phyloP scores from a whole-genome alignment of 73 alveolate species.

The Paramecium sonneborni region DNA sequence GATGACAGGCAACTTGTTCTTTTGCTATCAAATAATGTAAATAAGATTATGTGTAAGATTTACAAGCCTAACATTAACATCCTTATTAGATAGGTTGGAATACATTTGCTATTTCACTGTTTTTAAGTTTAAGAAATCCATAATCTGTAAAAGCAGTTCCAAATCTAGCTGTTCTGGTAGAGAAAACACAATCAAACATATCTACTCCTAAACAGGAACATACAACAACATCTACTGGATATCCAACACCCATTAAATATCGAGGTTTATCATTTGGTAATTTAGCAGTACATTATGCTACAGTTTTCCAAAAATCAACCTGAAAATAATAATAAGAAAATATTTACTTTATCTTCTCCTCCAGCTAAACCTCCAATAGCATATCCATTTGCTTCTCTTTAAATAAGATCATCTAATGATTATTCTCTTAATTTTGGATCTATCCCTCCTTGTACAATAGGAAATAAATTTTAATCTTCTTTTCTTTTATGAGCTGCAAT shows the following conservation, averaged over 20 bases:
- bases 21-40: constrained; percentile 77
- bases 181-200: constrained; percentile 99
- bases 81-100: constrained; percentile 93
- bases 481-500: constrained; percentile 80
- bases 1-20: constrained; percentile 89
- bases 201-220: constrained; percentile 99
- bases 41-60: constrained; percentile 91
- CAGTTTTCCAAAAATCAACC: constrained; percentile 96
- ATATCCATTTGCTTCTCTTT: constrained; percentile 97
- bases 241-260: constrained; percentile 99
- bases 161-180: constrained; percentile 99
- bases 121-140: constrained; percentile 90
- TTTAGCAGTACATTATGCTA: constrained; percentile 87
- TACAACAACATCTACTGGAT: constrained; percentile 98
- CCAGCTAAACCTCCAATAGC: constrained; percentile 99
- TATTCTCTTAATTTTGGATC: constrained; percentile 54
- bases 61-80: constrained; percentile 94
- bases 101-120: constrained; percentile 75
- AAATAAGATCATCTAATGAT: constrained; percentile 90
- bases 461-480: constrained; percentile 93
- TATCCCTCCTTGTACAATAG: constrained; percentile 90
- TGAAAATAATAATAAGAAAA: not conserved
- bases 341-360: constrained; percentile 94
- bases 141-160: constrained; percentile 95
- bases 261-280: constrained; percentile 98